These are phyloP conservation scores for Aspergillus uvarum DNA, from an alignment of 2,329 filamentous ascomycete species.

Conservation along the genomic window DNA sequence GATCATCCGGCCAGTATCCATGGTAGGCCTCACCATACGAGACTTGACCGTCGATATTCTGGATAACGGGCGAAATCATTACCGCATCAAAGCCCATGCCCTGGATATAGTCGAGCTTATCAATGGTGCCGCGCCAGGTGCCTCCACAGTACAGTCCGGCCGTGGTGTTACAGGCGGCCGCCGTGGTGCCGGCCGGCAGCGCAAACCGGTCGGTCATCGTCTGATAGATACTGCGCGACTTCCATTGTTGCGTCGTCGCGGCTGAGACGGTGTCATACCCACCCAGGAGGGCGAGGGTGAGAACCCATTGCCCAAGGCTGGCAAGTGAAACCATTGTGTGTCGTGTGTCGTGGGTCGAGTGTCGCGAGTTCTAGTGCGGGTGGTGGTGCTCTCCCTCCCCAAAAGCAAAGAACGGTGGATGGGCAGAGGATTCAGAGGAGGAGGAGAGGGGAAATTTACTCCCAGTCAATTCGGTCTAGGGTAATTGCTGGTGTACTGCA, in stretches of 20 bases:
- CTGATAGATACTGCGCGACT: constrained; percentile 47
- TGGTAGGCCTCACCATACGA: constrained; percentile 51
- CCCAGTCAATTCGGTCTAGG: neutral
- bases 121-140: constrained; percentile 51
- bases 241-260: constrained; percentile 38
- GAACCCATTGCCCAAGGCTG: constrained; percentile 4
- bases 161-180: constrained; percentile 31
- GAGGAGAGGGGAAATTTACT: neutral
- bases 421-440: neutral
- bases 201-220: constrained; percentile 50
- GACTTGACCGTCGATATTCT: constrained; percentile 39
- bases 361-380: neutral
- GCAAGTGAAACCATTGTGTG: constrained; percentile 1
- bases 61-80: constrained; percentile 45
- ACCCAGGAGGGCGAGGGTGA: neutral
- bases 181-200: constrained; percentile 40
- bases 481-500: neutral
- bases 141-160: constrained; percentile 50
- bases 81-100: constrained; percentile 52
- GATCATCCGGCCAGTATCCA: constrained; percentile 52
- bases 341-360: too few species aligned
- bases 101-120: constrained; percentile 53
- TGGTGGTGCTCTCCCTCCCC: neutral
- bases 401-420: neutral
- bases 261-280: constrained; percentile 16